phyloP scores from a whole-genome alignment of 1,284 basidiomycete genomes.

The Malassezia yamatoensis region DNA sequence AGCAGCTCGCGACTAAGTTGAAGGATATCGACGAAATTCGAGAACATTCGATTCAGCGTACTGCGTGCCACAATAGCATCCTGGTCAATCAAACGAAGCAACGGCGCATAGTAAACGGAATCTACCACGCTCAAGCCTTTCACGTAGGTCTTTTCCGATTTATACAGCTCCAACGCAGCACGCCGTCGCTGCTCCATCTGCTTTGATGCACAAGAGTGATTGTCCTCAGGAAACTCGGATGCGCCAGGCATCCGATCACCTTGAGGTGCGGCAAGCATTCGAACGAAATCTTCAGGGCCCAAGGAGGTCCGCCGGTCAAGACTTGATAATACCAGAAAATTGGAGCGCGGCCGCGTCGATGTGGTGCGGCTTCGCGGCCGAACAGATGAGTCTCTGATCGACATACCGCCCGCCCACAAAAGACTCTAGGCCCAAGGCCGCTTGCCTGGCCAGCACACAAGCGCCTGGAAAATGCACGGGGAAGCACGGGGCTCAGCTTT shows the following conservation, averaged over 20 bases:
- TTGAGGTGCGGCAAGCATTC: background rate
- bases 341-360: constrained; percentile 5
- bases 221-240: background rate
- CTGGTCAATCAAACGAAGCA: constrained; percentile 58
- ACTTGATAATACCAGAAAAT: constrained; percentile 1
- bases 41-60: constrained; percentile 66
- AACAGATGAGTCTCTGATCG: background rate
- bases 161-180: constrained; percentile 33
- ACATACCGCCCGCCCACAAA: background rate
- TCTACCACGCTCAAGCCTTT: constrained; percentile 32
- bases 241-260: background rate
- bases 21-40: constrained; percentile 83
- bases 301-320: constrained; percentile 13
- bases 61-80: constrained; percentile 61
- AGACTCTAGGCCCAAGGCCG: too few relatives aligned
- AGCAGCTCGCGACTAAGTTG: constrained; percentile 73
- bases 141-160: constrained; percentile 40
- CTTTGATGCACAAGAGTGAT: background rate
- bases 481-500: background rate
- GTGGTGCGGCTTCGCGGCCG: constrained; percentile 9
- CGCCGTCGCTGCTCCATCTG: constrained; percentile 22
- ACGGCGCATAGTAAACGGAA: constrained; percentile 35
- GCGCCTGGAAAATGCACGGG: background rate
- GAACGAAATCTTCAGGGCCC: constrained; percentile 2
- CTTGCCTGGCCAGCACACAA: background rate